Conservation (phyloP, 1,139 yeast genomes). For the Candida anutae region DNA sequence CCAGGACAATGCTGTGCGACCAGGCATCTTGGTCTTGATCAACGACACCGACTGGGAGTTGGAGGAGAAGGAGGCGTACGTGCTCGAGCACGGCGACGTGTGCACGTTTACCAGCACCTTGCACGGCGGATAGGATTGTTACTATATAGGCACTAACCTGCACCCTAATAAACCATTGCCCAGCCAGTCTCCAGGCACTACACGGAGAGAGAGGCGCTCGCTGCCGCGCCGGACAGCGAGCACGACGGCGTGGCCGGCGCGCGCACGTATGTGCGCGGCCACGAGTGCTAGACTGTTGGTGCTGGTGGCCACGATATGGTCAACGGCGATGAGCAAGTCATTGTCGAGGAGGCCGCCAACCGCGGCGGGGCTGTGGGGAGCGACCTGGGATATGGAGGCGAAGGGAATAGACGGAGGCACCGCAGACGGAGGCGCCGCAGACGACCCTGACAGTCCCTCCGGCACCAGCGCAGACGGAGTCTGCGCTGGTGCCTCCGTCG, state of each 20-base stretch:
- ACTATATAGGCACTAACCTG: constrained; percentile 26
- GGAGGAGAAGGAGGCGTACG: constrained; percentile 80
- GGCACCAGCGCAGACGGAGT: background rate
- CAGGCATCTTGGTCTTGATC: constrained; percentile 85
- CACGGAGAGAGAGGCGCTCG: constrained; percentile 14
- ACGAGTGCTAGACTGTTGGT: constrained; percentile 38
- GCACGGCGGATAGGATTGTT: constrained; percentile 74
- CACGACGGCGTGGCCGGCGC: constrained; percentile 19
- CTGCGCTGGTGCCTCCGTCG: no score
- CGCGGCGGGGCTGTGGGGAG: constrained; percentile 40
- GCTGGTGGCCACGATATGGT: constrained; percentile 45
- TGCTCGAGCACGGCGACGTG: constrained; percentile 65
- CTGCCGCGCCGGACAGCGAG: constrained; percentile 30
- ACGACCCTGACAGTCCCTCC: background rate
- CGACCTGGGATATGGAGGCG: constrained; percentile 46
- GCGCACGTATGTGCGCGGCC: constrained; percentile 21
- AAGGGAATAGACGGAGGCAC: constrained; percentile 36
- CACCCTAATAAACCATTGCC: constrained; percentile 76
- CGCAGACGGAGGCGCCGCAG: background rate
- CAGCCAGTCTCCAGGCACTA: constrained; percentile 59
- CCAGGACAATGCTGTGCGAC: constrained; percentile 75
- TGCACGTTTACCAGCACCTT: constrained; percentile 86
- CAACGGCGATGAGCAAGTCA: constrained; percentile 49
- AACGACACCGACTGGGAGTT: constrained; percentile 98
- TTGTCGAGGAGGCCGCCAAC: constrained; percentile 31